Percentiles rank a stretch among this genome's conserved stretches.
These are phyloP conservation scores for Boletus vinaceobasis DNA, from an alignment of 768 basidiomycete genomes.

Conservation along the genomic window DNA sequence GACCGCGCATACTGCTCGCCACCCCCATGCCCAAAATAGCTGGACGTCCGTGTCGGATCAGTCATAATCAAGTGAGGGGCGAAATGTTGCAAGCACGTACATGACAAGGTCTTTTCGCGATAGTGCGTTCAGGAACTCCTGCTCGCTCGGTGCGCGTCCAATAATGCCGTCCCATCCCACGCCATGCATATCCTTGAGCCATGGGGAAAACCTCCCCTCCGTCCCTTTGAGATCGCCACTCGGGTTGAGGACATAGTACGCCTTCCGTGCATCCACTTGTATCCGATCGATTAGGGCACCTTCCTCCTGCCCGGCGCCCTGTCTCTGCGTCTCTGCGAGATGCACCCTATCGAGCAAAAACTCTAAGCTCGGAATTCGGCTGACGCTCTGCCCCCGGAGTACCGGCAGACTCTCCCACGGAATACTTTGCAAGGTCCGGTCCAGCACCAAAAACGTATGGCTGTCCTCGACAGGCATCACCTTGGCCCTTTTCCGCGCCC, in stretches of 20 bases:
- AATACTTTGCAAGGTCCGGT: slow-evolving; percentile 82
- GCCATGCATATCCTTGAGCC: slow-evolving; percentile 67
- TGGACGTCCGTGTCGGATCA: slow-evolving; percentile 29
- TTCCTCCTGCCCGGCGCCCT: slow-evolving; percentile 3
- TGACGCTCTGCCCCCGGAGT: slow-evolving; percentile 79
- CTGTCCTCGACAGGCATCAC: slow-evolving; percentile 42
- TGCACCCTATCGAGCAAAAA: slow-evolving; percentile 84
- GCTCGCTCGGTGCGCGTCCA: slow-evolving; percentile 75
- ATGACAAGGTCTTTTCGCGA: slow-evolving; percentile 79
- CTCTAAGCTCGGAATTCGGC: slow-evolving; percentile 86
- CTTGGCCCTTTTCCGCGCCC: slow-evolving; percentile 32
- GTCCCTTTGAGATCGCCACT: slow-evolving; percentile 86
- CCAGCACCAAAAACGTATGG: slow-evolving; percentile 86
- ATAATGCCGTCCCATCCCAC: slow-evolving; percentile 83
- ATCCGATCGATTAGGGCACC: slow-evolving; percentile 42
- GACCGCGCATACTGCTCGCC: slow-evolving; percentile 93
- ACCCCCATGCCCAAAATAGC: slow-evolving; percentile 97
- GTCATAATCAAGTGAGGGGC: neutral
- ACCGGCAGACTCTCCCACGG: slow-evolving; percentile 96
- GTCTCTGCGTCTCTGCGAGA: slow-evolving; percentile 49
- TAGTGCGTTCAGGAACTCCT: slow-evolving; percentile 76
- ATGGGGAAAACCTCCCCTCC: slow-evolving; percentile 75
- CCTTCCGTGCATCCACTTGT: slow-evolving; percentile 59
- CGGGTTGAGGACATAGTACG: slow-evolving; percentile 87
- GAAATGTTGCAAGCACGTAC: slow-evolving; percentile 48